Base-by-base conservation (phyloP, 352 stramenopile species). In the Phytophthora tubulina region DNA sequence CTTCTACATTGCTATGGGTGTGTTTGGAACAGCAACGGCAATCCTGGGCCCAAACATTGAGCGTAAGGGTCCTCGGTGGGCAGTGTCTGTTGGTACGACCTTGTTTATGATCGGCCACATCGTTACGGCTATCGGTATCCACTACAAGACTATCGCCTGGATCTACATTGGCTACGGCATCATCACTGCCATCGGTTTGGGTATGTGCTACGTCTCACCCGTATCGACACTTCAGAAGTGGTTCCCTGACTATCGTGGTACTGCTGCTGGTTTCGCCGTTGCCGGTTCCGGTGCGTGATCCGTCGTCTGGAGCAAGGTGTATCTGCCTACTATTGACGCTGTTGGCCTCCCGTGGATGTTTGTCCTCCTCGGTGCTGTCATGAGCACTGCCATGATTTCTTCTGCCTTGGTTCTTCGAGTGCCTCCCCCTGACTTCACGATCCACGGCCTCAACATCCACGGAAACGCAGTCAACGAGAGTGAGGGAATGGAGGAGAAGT, bases 221-320 rank as follows among this genome's bases (percentile, higher is more conserved):
- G 83, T 91, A 0, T 86, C 79, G 31, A 82, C 82, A 4, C 61
- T 92, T 6, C 81, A 91, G 58, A 89, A 91, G 52, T 91, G 85
- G 85, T 92, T 92, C 67, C 85, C 82, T 0, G 85, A 92, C 72
- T 86, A 88, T 70, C 80, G 85, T 45, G 85, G 85, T 30, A 87
- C 80, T 2, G 84, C 84, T 21, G 81, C 82, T 31, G 84, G 84
- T 61, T 90, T 92, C 60, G 84, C 84, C 9, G 81, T 92, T 33
- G 80, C 75, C 33, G 80, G 80, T 38, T 92, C 86, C 50, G 84
- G 84, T 31, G 80, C 79, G 1, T 82, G 84, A 5, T 83, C 84
- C 0, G 80, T 92, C 38, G 78, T 90, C 41, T 90, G 80, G 80
- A 79, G 80, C 50, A 90, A 90, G 58, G 79, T 83, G 0, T 89